phyloP scores from a whole-genome alignment of 2,329 filamentous ascomycete species.

The Pleomassaria siparia region DNA sequence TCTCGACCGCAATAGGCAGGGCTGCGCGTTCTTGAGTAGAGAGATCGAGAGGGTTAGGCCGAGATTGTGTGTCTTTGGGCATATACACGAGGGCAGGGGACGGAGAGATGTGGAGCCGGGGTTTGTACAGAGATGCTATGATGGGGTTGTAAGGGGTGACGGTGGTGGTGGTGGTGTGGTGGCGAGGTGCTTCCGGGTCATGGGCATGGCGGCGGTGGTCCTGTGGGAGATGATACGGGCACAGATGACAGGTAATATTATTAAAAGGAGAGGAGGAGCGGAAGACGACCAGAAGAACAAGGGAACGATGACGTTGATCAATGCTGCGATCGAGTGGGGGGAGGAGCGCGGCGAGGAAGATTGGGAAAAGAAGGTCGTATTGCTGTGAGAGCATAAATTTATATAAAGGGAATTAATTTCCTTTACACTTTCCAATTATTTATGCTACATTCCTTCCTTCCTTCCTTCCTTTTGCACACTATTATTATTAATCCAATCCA shows the following conservation, averaged over 20 bases:
- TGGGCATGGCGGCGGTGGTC: no score
- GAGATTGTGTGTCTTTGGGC: conserved; percentile 75
- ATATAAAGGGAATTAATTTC: no score
- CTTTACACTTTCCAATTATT: no score
- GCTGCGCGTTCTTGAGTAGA: conserved; percentile 66
- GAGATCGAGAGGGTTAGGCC: conserved; percentile 73
- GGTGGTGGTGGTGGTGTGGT: conserved; percentile 11
- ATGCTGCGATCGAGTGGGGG: conserved; percentile 9
- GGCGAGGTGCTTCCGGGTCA: no score
- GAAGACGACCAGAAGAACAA: no score
- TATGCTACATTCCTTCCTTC: no score
- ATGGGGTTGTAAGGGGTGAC: conserved; percentile 53
- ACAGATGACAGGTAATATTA: no score
- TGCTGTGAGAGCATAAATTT: no score
- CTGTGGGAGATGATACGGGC: no score
- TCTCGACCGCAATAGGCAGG: conserved; percentile 60
- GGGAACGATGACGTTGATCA: conserved; percentile 11
- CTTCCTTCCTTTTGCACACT: no score
- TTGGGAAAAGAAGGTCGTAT: neutral
- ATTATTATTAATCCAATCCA: no score
- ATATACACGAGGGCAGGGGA: conserved; percentile 75
- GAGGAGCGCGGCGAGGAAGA: neutral
- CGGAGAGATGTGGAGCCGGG: conserved; percentile 70
- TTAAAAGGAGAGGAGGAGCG: no score
- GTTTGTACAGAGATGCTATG: conserved; percentile 67